phyloP scores from a whole-genome alignment of 768 basidiomycete genomes.

The Tulasnella sp. region DNA sequence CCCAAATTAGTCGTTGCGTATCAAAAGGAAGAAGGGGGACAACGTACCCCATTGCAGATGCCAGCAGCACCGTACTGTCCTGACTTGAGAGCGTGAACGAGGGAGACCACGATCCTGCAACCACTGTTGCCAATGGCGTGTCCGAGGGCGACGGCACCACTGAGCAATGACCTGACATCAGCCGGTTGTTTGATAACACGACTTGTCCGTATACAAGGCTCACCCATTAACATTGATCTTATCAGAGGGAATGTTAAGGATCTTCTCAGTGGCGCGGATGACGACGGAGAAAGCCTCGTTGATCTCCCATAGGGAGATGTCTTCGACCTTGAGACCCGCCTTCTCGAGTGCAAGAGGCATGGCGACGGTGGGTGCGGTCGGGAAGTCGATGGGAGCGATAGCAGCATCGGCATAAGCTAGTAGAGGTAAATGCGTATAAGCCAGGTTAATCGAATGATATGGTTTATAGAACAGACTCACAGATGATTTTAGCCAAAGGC shows the following conservation, averaged over 20 bases:
- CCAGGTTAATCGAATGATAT: neutral
- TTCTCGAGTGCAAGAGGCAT: conserved; percentile 78
- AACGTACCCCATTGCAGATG: conserved; percentile 90
- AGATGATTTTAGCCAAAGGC: conserved; percentile 88
- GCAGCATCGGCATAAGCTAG: conserved; percentile 94
- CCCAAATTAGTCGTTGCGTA: conserved; percentile 1
- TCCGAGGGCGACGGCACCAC: conserved; percentile 93
- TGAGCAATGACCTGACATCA: conserved; percentile 32
- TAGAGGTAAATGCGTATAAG: conserved; percentile 14
- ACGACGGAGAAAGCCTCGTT: conserved; percentile 98
- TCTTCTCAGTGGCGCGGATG: conserved; percentile 80
- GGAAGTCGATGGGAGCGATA: conserved; percentile 95
- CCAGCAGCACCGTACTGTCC: conserved; percentile 94
- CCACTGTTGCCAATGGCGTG: conserved; percentile 97
- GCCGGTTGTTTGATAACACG: conserved; percentile 1
- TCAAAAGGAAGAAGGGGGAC: neutral
- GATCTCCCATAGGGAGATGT: conserved; percentile 89
- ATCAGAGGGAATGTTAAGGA: conserved; percentile 67
- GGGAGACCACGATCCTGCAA: conserved; percentile 84
- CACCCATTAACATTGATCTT: conserved; percentile 89
- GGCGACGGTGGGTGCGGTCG: conserved; percentile 84
- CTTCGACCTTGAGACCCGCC: conserved; percentile 70
- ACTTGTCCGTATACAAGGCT: conserved; percentile 24
- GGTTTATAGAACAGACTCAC: conserved; percentile 39
- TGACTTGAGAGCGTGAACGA: conserved; percentile 80